Percentiles rank a stretch among this genome's conserved stretches.
phyloP scores from a whole-genome alignment of 2,329 filamentous ascomycete species.

The Ophiostoma quercus region DNA sequence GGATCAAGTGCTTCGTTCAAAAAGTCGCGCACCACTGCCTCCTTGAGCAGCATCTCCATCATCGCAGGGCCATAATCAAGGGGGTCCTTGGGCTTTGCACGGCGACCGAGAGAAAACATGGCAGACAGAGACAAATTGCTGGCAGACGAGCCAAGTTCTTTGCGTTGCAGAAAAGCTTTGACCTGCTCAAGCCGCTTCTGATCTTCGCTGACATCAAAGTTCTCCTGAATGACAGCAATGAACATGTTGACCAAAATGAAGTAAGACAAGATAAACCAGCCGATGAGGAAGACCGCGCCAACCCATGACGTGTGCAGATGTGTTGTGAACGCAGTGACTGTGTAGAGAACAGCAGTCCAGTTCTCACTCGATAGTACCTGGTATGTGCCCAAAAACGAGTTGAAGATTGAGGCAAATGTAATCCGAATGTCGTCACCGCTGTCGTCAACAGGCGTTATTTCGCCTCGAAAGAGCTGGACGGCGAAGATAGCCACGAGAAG shows the following conservation, averaged over 20 bases:
- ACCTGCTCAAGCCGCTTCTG: constrained; percentile 97
- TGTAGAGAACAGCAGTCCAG: constrained; percentile 86
- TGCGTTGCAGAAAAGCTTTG: constrained; percentile 86
- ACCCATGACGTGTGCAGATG: constrained; percentile 77
- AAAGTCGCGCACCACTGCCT: constrained; percentile 91
- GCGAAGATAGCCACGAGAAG: constrained; percentile 93
- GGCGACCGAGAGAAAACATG: constrained; percentile 59
- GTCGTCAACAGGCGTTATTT: constrained; percentile 62
- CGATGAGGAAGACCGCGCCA: constrained; percentile 79
- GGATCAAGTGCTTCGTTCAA: constrained; percentile 65
- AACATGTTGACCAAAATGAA: constrained; percentile 99
- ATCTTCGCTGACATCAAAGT: constrained; percentile 97
- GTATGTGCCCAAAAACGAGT: constrained; percentile 96
- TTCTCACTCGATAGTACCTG: constrained; percentile 93
- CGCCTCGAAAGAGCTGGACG: constrained; percentile 83
- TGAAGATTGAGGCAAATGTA: constrained; percentile 86
- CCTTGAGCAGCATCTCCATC: constrained; percentile 93
- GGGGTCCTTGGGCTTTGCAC: constrained; percentile 65
- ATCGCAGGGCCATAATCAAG: constrained; percentile 87
- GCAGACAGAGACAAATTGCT: constrained; percentile 72
- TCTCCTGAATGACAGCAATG: constrained; percentile 99
- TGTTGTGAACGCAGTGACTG: constrained; percentile 64
- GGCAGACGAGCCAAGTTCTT: constrained; percentile 68
- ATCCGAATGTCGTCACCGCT: constrained; percentile 60
- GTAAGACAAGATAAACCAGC: constrained; percentile 93